A percentile compares a stretch with the other conserved stretches of the same genome.
Evolutionary conservation across 129 eudicot genomes (phyloP).

Genomic region (Glebionis coronaria): DNA sequence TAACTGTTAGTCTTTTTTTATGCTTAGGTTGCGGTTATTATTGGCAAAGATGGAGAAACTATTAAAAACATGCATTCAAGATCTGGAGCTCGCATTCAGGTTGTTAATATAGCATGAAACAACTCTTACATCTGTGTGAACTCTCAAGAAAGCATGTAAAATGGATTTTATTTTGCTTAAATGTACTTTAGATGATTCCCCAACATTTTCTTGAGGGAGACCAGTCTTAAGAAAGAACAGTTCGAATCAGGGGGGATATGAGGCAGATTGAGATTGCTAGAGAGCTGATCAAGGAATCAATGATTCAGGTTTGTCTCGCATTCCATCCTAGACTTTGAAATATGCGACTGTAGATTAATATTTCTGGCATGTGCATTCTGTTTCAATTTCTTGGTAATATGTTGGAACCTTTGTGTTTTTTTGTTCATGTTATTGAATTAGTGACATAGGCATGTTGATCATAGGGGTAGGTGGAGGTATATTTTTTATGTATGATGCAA

Average conservation of each 20-base stretch:
- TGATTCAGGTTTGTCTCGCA: conserved; percentile 81
- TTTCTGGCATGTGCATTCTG: not conserved
- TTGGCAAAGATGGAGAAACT: conserved; percentile 85
- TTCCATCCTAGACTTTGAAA: conserved; percentile 3
- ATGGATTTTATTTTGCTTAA: not conserved
- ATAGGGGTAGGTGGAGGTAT: conserved; percentile 25
- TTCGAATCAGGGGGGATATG: conserved; percentile 76
- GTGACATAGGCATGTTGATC: conserved; percentile 31
- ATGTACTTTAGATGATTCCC: conserved; percentile 61
- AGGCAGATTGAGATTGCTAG: conserved; percentile 84
- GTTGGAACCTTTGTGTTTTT: conserved; percentile 10
- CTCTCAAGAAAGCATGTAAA: not conserved
- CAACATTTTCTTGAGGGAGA: conserved; percentile 83
- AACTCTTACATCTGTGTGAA: not conserved
- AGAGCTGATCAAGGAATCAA: conserved; percentile 86
- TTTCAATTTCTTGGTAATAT: not conserved
- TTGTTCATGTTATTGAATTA: conserved; percentile 5
- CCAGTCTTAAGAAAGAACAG: conserved; percentile 73
- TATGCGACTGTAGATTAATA: not conserved
- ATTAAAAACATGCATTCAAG: conserved; percentile 72
- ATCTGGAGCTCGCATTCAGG: conserved; percentile 98
- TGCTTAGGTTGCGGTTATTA: conserved; percentile 66
- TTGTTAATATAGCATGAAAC: conserved; percentile 14
- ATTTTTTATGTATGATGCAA: conserved; percentile 24
- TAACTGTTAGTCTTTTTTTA: not conserved